These are phyloP conservation scores for Fusarium hainanense DNA, from an alignment of 2,329 filamentous ascomycete genomes.

Conservation along the genomic window DNA sequence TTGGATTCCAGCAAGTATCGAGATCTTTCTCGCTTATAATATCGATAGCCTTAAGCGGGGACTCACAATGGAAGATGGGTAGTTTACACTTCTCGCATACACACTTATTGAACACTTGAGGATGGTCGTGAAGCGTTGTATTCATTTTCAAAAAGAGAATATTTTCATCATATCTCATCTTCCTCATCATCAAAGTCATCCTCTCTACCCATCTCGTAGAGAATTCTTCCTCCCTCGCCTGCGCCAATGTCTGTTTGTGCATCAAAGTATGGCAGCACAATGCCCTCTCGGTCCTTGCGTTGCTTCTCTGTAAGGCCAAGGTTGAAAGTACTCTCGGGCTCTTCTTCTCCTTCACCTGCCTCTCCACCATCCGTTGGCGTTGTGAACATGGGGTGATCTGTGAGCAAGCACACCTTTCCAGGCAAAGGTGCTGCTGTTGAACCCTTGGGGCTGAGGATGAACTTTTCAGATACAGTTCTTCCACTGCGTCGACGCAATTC, in stretches of 20 bases:
- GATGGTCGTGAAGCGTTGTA: slow-evolving; percentile 1
- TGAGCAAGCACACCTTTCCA: slow-evolving; percentile 68
- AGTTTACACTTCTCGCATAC: background rate
- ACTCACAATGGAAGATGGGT: background rate
- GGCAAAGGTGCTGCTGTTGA: slow-evolving; percentile 25
- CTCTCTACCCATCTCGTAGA: slow-evolving; percentile 97
- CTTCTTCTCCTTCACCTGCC: slow-evolving; percentile 59
- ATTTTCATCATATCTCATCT: slow-evolving; percentile 76
- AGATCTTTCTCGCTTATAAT: background rate
- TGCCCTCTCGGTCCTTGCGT: slow-evolving; percentile 83
- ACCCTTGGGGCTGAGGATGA: slow-evolving; percentile 59
- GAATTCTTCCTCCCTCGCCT: slow-evolving; percentile 89
- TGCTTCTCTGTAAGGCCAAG: slow-evolving; percentile 92
- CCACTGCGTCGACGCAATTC: slow-evolving; percentile 89
- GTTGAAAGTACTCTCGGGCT: slow-evolving; percentile 82
- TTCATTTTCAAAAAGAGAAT: background rate
- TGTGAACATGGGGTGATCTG: slow-evolving; percentile 79
- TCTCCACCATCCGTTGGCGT: slow-evolving; percentile 52
- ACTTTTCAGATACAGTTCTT: slow-evolving; percentile 76
- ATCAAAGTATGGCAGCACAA: slow-evolving; percentile 96
- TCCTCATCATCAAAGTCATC: slow-evolving; percentile 98
- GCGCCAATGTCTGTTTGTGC: slow-evolving; percentile 83
- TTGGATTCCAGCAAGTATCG: background rate
- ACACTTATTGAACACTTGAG: background rate
- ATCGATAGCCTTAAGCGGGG: background rate